A percentile compares a stretch with the other conserved stretches of the same genome.
Conservation (phyloP, 805 yeast genomes). For the Ogataea wickerhamii region DNA sequence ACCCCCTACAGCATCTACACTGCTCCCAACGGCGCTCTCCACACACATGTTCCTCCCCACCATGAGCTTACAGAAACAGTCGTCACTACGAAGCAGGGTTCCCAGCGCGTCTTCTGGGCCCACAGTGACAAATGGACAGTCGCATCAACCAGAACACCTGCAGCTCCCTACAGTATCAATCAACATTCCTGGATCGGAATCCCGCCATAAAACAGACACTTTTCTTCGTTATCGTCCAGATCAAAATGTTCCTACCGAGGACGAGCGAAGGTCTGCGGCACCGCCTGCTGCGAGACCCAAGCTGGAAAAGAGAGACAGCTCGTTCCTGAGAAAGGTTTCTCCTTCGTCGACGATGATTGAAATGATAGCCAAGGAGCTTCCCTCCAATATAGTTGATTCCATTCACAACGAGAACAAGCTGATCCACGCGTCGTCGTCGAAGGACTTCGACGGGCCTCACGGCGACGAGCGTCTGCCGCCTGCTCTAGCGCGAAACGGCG, state of each 20-base stretch:
- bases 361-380: conserved; percentile 27
- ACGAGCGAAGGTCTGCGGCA: background rate
- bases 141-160: background rate
- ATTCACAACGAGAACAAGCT: conserved; percentile 28
- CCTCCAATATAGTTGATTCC: conserved; percentile 28
- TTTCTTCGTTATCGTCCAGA: conserved; percentile 3
- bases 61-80: conserved; percentile 27
- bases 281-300: conserved; percentile 5
- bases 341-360: conserved; percentile 17
- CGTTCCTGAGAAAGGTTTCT: conserved; percentile 8
- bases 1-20: conserved; percentile 55
- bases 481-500: background rate
- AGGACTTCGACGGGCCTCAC: conserved; percentile 4
- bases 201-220: conserved; percentile 7
- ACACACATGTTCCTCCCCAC: conserved; percentile 62
- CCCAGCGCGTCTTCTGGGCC: background rate
- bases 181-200: conserved; percentile 27
- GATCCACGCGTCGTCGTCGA: conserved; percentile 17
- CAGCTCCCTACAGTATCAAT: conserved; percentile 18
- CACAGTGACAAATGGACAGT: background rate
- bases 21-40: conserved; percentile 56
- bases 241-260: background rate
- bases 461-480: background rate
- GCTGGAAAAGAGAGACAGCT: conserved; percentile 7
- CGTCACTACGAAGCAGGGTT: conserved; percentile 4